Percentiles rank a stretch among this genome's conserved stretches.
Conservation (phyloP, 768 basidiomycete species). For the Phlebiopsis flavidoalba region DNA sequence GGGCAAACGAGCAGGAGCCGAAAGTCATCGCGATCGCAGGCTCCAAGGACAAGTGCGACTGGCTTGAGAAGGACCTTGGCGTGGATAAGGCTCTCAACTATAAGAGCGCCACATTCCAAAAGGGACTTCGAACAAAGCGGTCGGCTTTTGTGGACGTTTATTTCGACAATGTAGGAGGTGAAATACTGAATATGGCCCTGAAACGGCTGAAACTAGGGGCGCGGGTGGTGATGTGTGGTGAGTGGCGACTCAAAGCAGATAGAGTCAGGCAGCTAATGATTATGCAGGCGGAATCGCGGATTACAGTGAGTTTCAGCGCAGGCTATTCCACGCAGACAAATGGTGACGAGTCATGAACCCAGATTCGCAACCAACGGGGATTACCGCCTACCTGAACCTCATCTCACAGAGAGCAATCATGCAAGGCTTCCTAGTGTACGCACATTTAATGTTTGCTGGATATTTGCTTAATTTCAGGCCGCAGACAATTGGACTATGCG, state of each 20-base stretch:
- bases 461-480: neutral
- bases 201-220: conserved; percentile 72
- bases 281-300: conserved; percentile 72
- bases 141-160: conserved; percentile 80
- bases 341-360: neutral
- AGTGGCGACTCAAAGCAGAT: conserved; percentile 18
- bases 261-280: neutral
- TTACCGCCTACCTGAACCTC: conserved; percentile 61
- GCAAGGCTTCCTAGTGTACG: conserved; percentile 79
- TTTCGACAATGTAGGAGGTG: conserved; percentile 82
- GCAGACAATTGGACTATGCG: conserved; percentile 74
- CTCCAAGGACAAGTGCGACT: conserved; percentile 73
- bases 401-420: conserved; percentile 77
- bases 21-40: conserved; percentile 89
- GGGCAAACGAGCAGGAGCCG: conserved; percentile 71
- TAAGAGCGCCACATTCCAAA: conserved; percentile 66
- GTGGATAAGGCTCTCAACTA: conserved; percentile 85
- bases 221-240: conserved; percentile 78
- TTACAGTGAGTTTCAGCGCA: conserved; percentile 53
- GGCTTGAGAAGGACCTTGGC: conserved; percentile 81
- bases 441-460: neutral
- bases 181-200: conserved; percentile 76
- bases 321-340: neutral
- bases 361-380: conserved; percentile 63
- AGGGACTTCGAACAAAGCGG: conserved; percentile 64